These are phyloP conservation scores for Phytophthora sojae DNA, from an alignment of 352 stramenopile genomes.

Conservation along the genomic window DNA sequence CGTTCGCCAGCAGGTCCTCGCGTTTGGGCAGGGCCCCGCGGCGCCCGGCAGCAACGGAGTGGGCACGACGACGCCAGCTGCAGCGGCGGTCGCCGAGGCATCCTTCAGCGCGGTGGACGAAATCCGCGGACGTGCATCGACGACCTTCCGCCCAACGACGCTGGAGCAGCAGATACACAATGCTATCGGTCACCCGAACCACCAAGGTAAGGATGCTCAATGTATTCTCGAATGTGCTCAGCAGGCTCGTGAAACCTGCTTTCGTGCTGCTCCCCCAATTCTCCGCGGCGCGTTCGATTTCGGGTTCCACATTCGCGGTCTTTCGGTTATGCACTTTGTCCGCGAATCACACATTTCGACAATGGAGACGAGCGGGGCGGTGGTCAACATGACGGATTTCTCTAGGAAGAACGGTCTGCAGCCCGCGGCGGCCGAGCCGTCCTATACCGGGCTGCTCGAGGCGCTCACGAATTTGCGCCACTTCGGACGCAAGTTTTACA, in stretches of 20 bases:
- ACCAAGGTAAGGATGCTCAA: constrained; percentile 18
- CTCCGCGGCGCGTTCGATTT: constrained; percentile 14
- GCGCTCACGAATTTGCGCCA: constrained; percentile 5
- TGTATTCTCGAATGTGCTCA: constrained; percentile 21
- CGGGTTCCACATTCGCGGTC: constrained; percentile 2
- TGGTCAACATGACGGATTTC: constrained; percentile 20
- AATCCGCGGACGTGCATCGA: neutral
- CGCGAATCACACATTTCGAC: neutral
- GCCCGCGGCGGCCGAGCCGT: neutral
- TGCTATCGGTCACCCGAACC: constrained; percentile 3
- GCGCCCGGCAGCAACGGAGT: too few species aligned
- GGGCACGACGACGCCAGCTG: too few species aligned
- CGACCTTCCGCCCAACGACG: constrained; percentile 10
- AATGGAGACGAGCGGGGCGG: neutral
- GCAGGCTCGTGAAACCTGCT: constrained; percentile 7
- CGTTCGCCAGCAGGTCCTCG: too few species aligned
- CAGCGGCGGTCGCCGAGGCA: too few species aligned
- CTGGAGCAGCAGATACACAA: constrained; percentile 2
- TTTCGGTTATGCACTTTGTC: constrained; percentile 15
- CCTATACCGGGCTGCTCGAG: neutral
- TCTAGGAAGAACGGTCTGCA: constrained; percentile 3
- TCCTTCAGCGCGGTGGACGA: neutral
- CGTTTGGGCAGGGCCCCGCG: too few species aligned
- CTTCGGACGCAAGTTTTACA: constrained; percentile 18
- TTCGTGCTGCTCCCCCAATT: neutral